These are phyloP conservation scores for Barnettozyma botsteinii DNA, from an alignment of 805 yeast species.

Conservation along the genomic window DNA sequence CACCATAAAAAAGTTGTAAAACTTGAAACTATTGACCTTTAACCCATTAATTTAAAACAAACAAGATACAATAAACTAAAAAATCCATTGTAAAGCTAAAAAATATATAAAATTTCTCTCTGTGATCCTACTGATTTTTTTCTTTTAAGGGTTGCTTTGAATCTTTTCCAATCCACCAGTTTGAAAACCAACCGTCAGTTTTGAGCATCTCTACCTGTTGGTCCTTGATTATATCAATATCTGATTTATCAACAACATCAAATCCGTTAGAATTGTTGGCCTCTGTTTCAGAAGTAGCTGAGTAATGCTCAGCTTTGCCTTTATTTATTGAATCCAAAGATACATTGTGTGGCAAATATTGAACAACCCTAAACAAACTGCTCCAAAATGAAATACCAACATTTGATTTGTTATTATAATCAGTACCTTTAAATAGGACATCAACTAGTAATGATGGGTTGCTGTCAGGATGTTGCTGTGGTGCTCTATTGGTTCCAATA, in stretches of 20 bases:
- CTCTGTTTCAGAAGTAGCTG: not conserved
- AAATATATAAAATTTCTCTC: too few species aligned
- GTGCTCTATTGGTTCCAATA: not conserved
- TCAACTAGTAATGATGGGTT: not conserved
- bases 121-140: not conserved
- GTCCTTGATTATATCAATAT: slow-evolving; percentile 12
- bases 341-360: not conserved
- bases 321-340: too few species aligned
- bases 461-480: not conserved
- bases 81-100: not conserved
- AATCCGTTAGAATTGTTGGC: slow-evolving; percentile 29
- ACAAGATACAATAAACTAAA: too few species aligned
- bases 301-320: too few species aligned
- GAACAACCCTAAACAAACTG: slow-evolving; percentile 4
- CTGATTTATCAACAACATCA: slow-evolving; percentile 39
- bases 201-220: not conserved
- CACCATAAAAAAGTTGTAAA: not conserved
- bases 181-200: not conserved
- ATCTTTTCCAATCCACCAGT: slow-evolving; percentile 1
- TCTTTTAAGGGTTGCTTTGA: not conserved
- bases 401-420: not conserved
- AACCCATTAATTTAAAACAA: not conserved
- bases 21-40: not conserved
- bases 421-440: not conserved
- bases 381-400: slow-evolving; percentile 1